Evolutionary conservation across 2,329 filamentous ascomycete genomes (phyloP), one percentile per base, ranked within the genome.

Genomic region (Nemania sp.): DNA sequence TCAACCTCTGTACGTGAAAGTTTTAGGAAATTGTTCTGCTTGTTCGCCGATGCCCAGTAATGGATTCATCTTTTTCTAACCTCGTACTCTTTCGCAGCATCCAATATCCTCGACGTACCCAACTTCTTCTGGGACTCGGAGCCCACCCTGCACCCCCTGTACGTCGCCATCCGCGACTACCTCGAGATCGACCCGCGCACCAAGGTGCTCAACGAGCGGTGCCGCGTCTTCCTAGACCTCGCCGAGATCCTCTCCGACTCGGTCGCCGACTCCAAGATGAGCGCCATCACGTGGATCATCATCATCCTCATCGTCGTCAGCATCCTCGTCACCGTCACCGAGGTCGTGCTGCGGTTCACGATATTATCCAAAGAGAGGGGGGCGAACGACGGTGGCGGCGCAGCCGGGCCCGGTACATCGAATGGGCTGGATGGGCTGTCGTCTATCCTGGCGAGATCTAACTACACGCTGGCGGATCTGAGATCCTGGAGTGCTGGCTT

Each of bases 81-180:
- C 35, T 12, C 12, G 40, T n/a, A n/a, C n/a, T n/a, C n/a, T n/a
- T n/a, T 32, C 48, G 11, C 4, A 96, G 92, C 92, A 61, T 96
- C 91, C 18, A 98, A 98, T 73, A 94, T 97, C 74, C 89, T 97
- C 59, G 93, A 97, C 75, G 92, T 96, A 0, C 94, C 94, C 62
- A 96, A 94, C 74, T 97, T 97, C 83, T 96, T 98, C 83, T 99
- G 95, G 95, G 93, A 98, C 75, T 91, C 91, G 11, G 95, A 99
- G 74, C 95, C 95, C 17, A 97, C 92, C 0, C 83, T 99, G 0
- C 92, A 97, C 74, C 95, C 95, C 0, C 87, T 99, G 29, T 99
- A 99, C 79, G 88, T 87, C 60, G 95, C 93, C 61, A 92, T 98
- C 52, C 91, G 95, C 69, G 95, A 98, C 75, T 99, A 99, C 73